Evolutionary conservation across 768 basidiomycete genomes (phyloP), one percentile per base, ranked within the genome.

Genomic region (Boletus coccyginus): DNA sequence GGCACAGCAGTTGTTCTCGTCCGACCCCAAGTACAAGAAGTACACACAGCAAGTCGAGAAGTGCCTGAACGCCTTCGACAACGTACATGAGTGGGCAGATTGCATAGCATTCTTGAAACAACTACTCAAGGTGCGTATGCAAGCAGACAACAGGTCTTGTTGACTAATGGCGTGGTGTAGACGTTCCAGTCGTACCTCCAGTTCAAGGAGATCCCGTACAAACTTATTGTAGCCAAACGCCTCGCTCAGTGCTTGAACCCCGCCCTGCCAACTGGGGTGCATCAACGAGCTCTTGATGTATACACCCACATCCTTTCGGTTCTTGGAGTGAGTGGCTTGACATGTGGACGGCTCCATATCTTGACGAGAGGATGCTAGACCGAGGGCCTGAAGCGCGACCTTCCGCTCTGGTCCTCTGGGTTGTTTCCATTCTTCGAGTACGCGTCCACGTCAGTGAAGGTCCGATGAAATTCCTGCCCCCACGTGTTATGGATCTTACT

Each of bases 341-440:
- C 35, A 43, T 43, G 49, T 55, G 38, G 12, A 24, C 13, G 24
- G 38, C 5, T 29, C 31, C 41, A 16, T 52, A 14, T 59, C 33
- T 53, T 64, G 27, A 71, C 43, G 24, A 43, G 13, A 10, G 19
- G 21, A 21, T 53, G 29, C 5, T 61, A 97, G 95, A 81, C 84
- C 3, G 96, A 95, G 64, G 94, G 96, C 11, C 71, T 99, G 42
- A 82, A 82, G 60, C 81, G 84, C 42, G 97, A 99, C 73, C 78
- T 99, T 3, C 80, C 90, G 5, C 77, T 98, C 19, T 99, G 97
- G 97, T 94, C 93, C 0, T 88, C 94, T 5, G 97, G 97, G 8
- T 73, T 99, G 7, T 98, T 99, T 70, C 97, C 97, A 0, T 98
- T 98, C 83, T 98, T 98, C 65, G 94, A 98, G 74, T 98, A 94